A percentile compares a stretch with the other conserved stretches of the same genome.
phyloP scores from a whole-genome alignment of 1,284 basidiomycete genomes.

The Pyrrhoderma noxium region DNA sequence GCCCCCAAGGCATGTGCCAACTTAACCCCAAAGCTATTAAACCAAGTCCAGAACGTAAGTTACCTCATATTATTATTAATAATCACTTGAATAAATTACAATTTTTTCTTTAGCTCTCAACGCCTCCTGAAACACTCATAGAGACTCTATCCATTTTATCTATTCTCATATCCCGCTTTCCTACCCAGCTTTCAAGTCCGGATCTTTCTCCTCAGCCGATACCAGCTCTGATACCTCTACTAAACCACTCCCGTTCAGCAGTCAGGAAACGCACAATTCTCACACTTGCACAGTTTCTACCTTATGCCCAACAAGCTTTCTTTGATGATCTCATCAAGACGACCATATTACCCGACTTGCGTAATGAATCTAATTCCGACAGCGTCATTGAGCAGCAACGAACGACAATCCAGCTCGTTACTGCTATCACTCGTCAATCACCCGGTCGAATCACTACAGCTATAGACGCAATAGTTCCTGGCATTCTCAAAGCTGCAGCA shows the following conservation, averaged over 20 bases:
- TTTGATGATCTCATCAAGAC: constrained; percentile 49
- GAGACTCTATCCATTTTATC: constrained; percentile 89
- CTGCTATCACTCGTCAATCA: constrained; percentile 68
- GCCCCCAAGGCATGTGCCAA: constrained; percentile 77
- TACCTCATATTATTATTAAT: neutral
- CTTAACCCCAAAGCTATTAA: constrained; percentile 78
- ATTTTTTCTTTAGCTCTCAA: constrained; percentile 41
- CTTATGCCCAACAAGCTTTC: constrained; percentile 51
- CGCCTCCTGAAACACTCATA: constrained; percentile 77
- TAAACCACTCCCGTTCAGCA: constrained; percentile 70
- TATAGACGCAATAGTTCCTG: constrained; percentile 56
- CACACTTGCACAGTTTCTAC: constrained; percentile 76
- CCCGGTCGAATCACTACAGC: constrained; percentile 56
- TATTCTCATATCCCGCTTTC: constrained; percentile 86
- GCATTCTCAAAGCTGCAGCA: constrained; percentile 57
- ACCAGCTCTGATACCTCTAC: constrained; percentile 65
- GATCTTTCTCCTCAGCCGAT: constrained; percentile 50
- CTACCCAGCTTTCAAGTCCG: constrained; percentile 43
- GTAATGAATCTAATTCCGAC: constrained; percentile 25
- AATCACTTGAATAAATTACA: constrained; percentile 15
- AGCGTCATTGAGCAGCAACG: constrained; percentile 60
- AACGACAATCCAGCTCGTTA: constrained; percentile 76
- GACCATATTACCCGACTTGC: constrained; percentile 57
- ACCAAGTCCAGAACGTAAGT: constrained; percentile 69
- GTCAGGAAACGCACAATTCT: constrained; percentile 88